phyloP scores from a whole-genome alignment of 2,329 filamentous ascomycete genomes.

The Tolypocladium cylindrosporum region DNA sequence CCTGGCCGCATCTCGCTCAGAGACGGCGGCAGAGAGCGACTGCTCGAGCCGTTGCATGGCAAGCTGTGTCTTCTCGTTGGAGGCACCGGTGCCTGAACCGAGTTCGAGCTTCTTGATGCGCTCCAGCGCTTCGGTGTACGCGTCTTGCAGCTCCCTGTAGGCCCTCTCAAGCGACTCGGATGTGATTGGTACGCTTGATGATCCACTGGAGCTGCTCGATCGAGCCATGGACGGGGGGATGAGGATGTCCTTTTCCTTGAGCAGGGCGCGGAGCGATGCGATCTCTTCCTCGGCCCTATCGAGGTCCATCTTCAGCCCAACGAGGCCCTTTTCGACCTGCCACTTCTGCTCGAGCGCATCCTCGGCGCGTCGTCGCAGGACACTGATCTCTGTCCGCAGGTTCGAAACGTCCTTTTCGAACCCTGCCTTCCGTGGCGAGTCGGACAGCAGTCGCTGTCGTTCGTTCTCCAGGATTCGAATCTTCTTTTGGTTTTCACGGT shows the following conservation, averaged over 20 bases:
- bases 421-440: slow-evolving; percentile 62
- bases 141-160: slow-evolving; percentile 65
- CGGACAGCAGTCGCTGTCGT: slow-evolving; percentile 60
- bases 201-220: slow-evolving; percentile 22
- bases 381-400: slow-evolving; percentile 74
- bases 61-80: slow-evolving; percentile 49
- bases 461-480: slow-evolving; percentile 69
- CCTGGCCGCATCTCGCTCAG: slow-evolving; percentile 62
- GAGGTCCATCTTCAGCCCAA: slow-evolving; percentile 88
- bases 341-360: slow-evolving; percentile 94
- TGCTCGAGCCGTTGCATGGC: slow-evolving; percentile 58
- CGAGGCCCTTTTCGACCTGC: slow-evolving; percentile 85
- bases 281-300: slow-evolving; percentile 94
- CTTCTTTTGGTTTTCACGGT: slow-evolving; percentile 72
- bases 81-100: slow-evolving; percentile 21
- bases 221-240: slow-evolving; percentile 52
- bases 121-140: slow-evolving; percentile 56
- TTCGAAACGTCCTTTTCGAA: slow-evolving; percentile 77
- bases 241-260: slow-evolving; percentile 74
- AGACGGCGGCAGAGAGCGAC: slow-evolving; percentile 58
- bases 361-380: slow-evolving; percentile 76
- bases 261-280: slow-evolving; percentile 63
- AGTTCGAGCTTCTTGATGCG: slow-evolving; percentile 56
- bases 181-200: slow-evolving; percentile 36
- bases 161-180: slow-evolving; percentile 65